Evolutionary conservation across 805 yeast genomes (phyloP).

Genomic region (Candida insectalens): DNA sequence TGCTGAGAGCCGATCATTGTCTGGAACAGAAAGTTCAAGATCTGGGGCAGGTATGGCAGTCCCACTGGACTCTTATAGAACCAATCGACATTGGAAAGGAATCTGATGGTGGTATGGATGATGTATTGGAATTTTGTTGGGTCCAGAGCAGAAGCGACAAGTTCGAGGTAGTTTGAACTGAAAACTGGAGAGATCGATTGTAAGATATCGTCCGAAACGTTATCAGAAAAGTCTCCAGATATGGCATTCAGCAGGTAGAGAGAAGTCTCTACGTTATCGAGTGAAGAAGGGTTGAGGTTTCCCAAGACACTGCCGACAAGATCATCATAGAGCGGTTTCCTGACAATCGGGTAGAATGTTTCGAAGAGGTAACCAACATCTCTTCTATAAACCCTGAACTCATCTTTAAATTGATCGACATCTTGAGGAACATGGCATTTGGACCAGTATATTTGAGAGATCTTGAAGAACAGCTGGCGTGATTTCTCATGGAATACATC

Average conservation of each 20-base stretch:
- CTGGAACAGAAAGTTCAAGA: conserved; percentile 39
- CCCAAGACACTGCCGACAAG: conserved; percentile 28
- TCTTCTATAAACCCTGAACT: conserved; percentile 58
- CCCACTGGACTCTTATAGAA: conserved; percentile 45
- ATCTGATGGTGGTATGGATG: conserved; percentile 41
- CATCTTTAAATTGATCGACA: conserved; percentile 30
- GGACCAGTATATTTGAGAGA: conserved; percentile 58
- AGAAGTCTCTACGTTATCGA: conserved; percentile 46
- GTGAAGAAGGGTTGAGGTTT: conserved; percentile 9
- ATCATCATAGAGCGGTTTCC: conserved; percentile 36
- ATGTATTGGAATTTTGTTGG: conserved; percentile 18
- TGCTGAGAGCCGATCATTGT: conserved; percentile 17
- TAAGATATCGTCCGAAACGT: conserved; percentile 15
- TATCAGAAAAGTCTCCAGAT: conserved; percentile 39
- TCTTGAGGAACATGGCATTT: conserved; percentile 44
- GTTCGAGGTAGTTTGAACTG: conserved; percentile 19
- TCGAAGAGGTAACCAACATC: conserved; percentile 77
- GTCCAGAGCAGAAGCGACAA: conserved; percentile 7
- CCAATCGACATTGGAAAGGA: conserved; percentile 50
- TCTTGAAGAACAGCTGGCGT: conserved; percentile 33
- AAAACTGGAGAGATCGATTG: conserved; percentile 17
- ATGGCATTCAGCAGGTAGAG: conserved; percentile 49
- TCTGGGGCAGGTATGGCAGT: conserved; percentile 31
- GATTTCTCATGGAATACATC: conserved; percentile 24
- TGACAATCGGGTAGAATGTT: conserved; percentile 56